These are phyloP conservation scores for Nicotiana tomentosiformis DNA, from an alignment of 257 asterid species.

Conservation along the genomic window DNA sequence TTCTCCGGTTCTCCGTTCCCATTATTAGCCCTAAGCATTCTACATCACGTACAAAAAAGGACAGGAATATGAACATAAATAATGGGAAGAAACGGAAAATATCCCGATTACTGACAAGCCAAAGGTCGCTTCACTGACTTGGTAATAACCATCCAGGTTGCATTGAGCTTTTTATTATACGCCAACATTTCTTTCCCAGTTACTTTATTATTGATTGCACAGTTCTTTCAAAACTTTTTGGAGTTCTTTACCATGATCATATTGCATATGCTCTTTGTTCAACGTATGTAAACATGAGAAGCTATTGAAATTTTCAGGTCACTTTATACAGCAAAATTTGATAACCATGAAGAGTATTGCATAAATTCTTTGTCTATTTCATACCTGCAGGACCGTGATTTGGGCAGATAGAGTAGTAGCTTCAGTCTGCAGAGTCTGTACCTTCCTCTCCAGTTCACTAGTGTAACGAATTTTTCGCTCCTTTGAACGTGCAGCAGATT, in stretches of 20 bases:
- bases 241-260: neutral
- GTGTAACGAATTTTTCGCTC: slow-evolving; percentile 86
- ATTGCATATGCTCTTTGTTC: neutral
- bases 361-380: neutral
- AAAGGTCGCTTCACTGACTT: neutral
- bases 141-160: neutral
- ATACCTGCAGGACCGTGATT: slow-evolving; percentile 80
- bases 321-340: neutral
- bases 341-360: neutral
- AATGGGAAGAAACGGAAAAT: neutral
- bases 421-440: slow-evolving; percentile 83
- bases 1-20: neutral
- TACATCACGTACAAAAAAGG: neutral
- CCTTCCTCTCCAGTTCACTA: slow-evolving; percentile 84
- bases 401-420: slow-evolving; percentile 91
- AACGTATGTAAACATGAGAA: neutral
- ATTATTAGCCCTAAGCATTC: neutral
- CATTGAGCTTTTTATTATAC: neutral
- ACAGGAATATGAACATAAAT: neutral
- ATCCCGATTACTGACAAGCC: neutral
- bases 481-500: slow-evolving; percentile 94
- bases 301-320: neutral
- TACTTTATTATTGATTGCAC: neutral
- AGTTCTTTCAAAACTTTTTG: neutral
- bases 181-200: neutral